Evolutionary conservation across 768 basidiomycete genomes (phyloP), one percentile per base, ranked within the genome.

Genomic region (Rhizopogon vulgaris): DNA sequence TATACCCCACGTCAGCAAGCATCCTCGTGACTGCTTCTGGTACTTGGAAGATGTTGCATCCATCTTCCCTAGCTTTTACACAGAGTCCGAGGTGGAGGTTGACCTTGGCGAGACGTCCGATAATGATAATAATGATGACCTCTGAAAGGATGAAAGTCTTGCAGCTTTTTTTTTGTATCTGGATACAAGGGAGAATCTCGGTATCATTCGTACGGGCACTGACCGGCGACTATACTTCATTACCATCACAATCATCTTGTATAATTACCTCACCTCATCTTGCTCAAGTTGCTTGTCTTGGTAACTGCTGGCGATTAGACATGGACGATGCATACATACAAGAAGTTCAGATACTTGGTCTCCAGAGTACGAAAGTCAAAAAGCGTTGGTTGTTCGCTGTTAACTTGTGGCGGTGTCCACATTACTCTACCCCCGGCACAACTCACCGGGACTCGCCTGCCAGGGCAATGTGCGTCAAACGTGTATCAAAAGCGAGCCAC

Each of bases 1-100:
- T 30, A 48, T 7, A 9, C 41, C 41, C 15, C 24, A 15, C 24
- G 18, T 12, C 0, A 17, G 41, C 27, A 52, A 40, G 6, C 56
- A 56, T 24, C 41, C 49, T 6, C 43, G 57, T 15, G 65, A 57
- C 27, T 60, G 61, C 42, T 80, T 69, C 55, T 85, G 83, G 83
- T 85, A 83, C 60, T 67, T 80, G 37, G 80, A 84, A 56, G 72
- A 74, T 32, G 38, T 83, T 42, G 65, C 71, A 38, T 69, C 75
- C 53, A 72, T 69, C 15, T 58, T 82, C 24, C 76, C 83, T 6
- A 82, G 82, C 53, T 85, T 72, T 51, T 71, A 75, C 59, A 60
- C 56, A 12, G 69, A 63, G 38, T 58, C 39, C 1, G 54, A 56
- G 15, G 36, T 41, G 14, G 38, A 39, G 14, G 34, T 41, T 22